phyloP scores from a whole-genome alignment of 345 rosid species.

The Anastatica hierochuntica region DNA sequence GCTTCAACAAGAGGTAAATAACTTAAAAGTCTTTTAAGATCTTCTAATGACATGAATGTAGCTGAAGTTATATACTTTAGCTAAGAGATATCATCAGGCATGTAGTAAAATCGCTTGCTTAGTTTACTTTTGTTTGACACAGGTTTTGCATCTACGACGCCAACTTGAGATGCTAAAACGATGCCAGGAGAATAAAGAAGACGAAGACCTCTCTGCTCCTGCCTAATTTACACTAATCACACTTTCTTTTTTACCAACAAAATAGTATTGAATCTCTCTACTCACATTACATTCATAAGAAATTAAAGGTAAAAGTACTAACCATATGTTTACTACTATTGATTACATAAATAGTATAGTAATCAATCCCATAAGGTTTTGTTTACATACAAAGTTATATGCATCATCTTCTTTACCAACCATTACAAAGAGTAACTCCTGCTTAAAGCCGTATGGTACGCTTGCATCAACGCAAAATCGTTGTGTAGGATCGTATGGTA shows the following conservation, averaged over 20 bases:
- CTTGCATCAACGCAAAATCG: too few relatives aligned
- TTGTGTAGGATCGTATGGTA: too few relatives aligned
- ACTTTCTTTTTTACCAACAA: not conserved
- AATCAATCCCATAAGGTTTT: slow-evolving; percentile 3
- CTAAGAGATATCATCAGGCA: not conserved
- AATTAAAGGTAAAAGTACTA: not conserved
- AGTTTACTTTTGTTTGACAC: slow-evolving; percentile 4
- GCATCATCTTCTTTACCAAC: not conserved
- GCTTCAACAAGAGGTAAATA: slow-evolving; percentile 83
- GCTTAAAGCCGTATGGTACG: too few relatives aligned
- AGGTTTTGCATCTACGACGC: slow-evolving; percentile 64
- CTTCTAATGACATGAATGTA: not conserved
- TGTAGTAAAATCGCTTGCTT: not conserved
- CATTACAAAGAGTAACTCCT: too few relatives aligned
- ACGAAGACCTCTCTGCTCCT: slow-evolving; percentile 58
- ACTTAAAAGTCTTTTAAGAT: not conserved
- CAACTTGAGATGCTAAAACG: slow-evolving; percentile 60
- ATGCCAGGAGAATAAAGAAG: slow-evolving; percentile 65
- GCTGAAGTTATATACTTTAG: too few relatives aligned
- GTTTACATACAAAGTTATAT: slow-evolving; percentile 2
- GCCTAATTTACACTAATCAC: slow-evolving; percentile 7
- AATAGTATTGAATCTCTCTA: not conserved
- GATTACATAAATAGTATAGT: not conserved
- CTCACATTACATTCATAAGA: not conserved
- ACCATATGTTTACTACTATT: not conserved